Evolutionary conservation across 2,329 filamentous ascomycete genomes (phyloP).

Genomic region (Fulvia fulva): DNA sequence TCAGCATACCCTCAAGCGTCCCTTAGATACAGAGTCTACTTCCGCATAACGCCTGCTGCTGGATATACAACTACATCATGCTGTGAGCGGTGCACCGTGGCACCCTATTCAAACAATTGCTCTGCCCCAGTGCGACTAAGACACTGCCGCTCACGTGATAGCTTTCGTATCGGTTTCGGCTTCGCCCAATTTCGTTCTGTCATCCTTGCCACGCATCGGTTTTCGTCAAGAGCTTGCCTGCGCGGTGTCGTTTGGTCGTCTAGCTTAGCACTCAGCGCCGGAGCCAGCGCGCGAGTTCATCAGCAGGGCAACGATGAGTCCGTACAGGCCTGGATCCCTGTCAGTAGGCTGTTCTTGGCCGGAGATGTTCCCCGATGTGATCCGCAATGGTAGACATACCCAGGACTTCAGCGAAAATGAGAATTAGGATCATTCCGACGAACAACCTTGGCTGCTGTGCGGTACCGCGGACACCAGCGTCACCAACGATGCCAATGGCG

Average conservation of each 20-base stretch:
- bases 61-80: conserved; percentile 27
- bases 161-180: neutral
- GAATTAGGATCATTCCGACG: conserved; percentile 97
- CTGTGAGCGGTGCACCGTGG: conserved; percentile 9
- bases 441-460: conserved; percentile 82
- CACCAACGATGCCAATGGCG: conserved; percentile 59
- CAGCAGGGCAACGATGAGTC: conserved; percentile 94
- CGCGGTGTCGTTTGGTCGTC: conserved; percentile 49
- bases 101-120: conserved; percentile 12
- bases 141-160: neutral
- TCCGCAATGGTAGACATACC: conserved; percentile 55
- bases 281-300: conserved; percentile 87
- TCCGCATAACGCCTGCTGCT: conserved; percentile 19
- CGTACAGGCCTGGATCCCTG: conserved; percentile 75
- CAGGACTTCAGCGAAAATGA: conserved; percentile 99
- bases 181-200: conserved; percentile 1
- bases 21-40: conserved; percentile 20
- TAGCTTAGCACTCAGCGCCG: conserved; percentile 59
- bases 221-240: conserved; percentile 34
- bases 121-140: neutral
- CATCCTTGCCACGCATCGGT: conserved; percentile 14
- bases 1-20: neutral
- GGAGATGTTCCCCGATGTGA: neutral
- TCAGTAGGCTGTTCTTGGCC: conserved; percentile 9
- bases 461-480: conserved; percentile 82